Percentiles rank a stretch among this genome's conserved stretches.
phyloP scores from a whole-genome alignment of 2,329 filamentous ascomycete genomes.

The Penicillium aurantiogriseum region DNA sequence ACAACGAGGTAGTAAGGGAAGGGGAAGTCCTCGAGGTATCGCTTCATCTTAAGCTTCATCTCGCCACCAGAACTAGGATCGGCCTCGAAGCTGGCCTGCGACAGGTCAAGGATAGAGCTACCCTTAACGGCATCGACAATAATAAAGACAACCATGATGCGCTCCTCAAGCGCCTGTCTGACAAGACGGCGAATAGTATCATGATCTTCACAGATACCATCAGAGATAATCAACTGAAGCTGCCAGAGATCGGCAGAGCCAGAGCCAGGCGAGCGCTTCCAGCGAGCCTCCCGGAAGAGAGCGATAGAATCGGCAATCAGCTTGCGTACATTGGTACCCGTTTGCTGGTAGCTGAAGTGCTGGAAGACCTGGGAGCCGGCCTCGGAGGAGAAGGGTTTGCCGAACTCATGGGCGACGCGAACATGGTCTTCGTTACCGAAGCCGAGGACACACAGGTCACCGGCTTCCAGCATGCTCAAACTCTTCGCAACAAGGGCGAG shows the following conservation, averaged over 20 bases:
- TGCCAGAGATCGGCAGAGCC: constrained; percentile 83
- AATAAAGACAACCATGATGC: constrained; percentile 98
- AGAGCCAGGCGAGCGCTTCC: constrained; percentile 53
- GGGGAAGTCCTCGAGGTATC: constrained; percentile 92
- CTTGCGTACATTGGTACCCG: constrained; percentile 78
- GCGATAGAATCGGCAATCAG: constrained; percentile 76
- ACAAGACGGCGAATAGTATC: constrained; percentile 78
- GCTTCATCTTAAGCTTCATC: constrained; percentile 72
- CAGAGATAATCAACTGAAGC: constrained; percentile 85
- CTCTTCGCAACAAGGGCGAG: constrained; percentile 86
- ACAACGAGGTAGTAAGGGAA: constrained; percentile 98
- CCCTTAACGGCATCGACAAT: constrained; percentile 71
- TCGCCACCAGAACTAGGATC: constrained; percentile 60
- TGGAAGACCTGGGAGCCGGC: constrained; percentile 81
- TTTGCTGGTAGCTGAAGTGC: constrained; percentile 80
- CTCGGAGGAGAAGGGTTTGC: constrained; percentile 75
- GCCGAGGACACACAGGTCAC: constrained; percentile 85
- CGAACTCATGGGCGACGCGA: constrained; percentile 81
- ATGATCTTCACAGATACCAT: constrained; percentile 90
- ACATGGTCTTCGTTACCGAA: constrained; percentile 74
- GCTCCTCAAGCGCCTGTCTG: constrained; percentile 82
- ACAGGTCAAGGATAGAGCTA: constrained; percentile 74
- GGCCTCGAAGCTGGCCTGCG: constrained; percentile 77
- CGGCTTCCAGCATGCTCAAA: constrained; percentile 88
- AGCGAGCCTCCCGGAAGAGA: constrained; percentile 74